These are phyloP conservation scores for Penicillium tannophilum DNA, from an alignment of 495 filamentous ascomycete species.

Conservation along the genomic window DNA sequence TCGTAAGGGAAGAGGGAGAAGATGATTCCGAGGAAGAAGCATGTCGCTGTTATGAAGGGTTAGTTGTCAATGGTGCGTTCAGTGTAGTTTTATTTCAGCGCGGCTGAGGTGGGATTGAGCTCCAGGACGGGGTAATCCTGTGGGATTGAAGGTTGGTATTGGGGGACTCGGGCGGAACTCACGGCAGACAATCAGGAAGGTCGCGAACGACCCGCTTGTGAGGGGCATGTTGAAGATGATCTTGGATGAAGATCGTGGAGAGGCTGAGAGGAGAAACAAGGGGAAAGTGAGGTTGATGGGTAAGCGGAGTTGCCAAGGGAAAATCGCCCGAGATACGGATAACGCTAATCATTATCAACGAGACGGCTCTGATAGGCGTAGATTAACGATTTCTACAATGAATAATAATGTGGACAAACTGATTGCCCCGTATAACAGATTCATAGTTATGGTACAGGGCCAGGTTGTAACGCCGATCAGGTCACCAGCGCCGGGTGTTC, in stretches of 20 bases:
- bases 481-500: slow-evolving; percentile 5
- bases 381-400: background rate
- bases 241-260: slow-evolving; percentile 11
- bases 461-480: slow-evolving; percentile 1
- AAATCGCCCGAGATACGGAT: slow-evolving; percentile 13
- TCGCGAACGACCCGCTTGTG: slow-evolving; percentile 70
- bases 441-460: slow-evolving; percentile 17
- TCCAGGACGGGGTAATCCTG: background rate
- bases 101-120: slow-evolving; percentile 1
- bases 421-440: background rate
- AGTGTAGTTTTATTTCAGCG: too few species aligned
- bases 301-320: slow-evolving; percentile 28
- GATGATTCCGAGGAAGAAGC: slow-evolving; percentile 97
- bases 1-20: slow-evolving; percentile 98
- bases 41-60: slow-evolving; percentile 61
- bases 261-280: slow-evolving; percentile 17
- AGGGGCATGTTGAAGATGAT: slow-evolving; percentile 36
- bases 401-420: slow-evolving; percentile 4
- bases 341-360: slow-evolving; percentile 7
- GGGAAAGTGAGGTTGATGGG: slow-evolving; percentile 21
- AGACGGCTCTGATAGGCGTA: slow-evolving; percentile 2
- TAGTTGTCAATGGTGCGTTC: background rate
- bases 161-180: slow-evolving; percentile 35
- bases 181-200: slow-evolving; percentile 96
- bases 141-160: slow-evolving; percentile 11